Evolutionary conservation across 2,329 filamentous ascomycete genomes (phyloP), one percentile per base, ranked within the genome.

Genomic region (Biscogniauxia sp.): DNA sequence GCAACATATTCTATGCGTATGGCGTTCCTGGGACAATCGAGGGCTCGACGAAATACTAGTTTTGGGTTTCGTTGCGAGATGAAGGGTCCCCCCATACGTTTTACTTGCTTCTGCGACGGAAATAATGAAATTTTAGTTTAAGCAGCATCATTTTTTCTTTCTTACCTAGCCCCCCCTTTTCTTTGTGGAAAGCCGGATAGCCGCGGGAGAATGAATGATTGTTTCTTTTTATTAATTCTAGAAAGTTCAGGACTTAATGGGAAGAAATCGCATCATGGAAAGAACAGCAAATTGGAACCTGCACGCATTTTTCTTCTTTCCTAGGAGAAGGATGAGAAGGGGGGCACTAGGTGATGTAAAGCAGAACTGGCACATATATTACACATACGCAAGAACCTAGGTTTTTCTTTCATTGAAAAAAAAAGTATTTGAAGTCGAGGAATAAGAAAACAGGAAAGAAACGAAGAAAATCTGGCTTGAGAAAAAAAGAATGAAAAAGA

Each of bases 11-110:
- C 58, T 58, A 53, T 58, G 56, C 49, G 58, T 60, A 65, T 55
- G 65, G 66, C 64, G 66, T 68, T 68, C 59, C 20, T 13, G 45
- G 41, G 4, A 41, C 20, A 54, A 28, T 17, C 53, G 20, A 41
- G n/a, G 53, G 53, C 53, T 23, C 50, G 19, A 19, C 50, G 50
- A 25, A 50, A 25, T 20, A 13, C n/a, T 51, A 25, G 50, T 13
- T 20, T 51, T 19, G 19, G n/a, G n/a, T 20, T 19, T 20, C 9
- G 19, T 3, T 20, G 9, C 28, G 28, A 32, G 11, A 7, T 13
- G 28, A 32, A 32, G 28, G 28, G 7, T 13, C 11, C 11, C 5
- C 37, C 37, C 37, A 45, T 51, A 20, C 50, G 20, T 8, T 51
- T 51, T 32, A 32, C 5, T 20, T 51, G 19, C 50, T 13, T 20